Percentiles rank a stretch among this genome's conserved stretches.
Conservation (phyloP, 2,329 filamentous ascomycete species). For the Trichocomaceae sp. region DNA sequence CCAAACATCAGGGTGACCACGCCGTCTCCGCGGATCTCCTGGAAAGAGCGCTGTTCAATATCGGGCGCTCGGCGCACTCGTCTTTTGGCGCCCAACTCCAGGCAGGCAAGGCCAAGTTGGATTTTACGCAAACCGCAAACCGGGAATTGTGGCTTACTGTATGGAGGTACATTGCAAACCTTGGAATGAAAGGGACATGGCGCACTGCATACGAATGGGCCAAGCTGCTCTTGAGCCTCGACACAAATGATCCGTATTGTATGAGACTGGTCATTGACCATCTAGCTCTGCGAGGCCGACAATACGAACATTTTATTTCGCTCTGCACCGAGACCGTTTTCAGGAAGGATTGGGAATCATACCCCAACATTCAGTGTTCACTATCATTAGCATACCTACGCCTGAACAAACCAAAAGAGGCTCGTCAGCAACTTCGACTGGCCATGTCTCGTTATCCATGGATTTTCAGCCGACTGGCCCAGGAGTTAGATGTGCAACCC, state of each 20-base stretch:
- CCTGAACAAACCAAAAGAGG: slow-evolving; percentile 58
- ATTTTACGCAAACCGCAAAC: slow-evolving; percentile 78
- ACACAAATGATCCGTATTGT: slow-evolving; percentile 74
- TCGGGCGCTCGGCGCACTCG: slow-evolving; percentile 81
- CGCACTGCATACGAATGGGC: slow-evolving; percentile 91
- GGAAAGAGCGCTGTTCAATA: slow-evolving; percentile 85
- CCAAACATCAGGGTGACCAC: slow-evolving; percentile 84
- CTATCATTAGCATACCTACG: slow-evolving; percentile 70
- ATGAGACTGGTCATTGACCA: slow-evolving; percentile 76
- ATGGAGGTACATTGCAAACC: slow-evolving; percentile 79
- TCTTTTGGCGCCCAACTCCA: slow-evolving; percentile 70
- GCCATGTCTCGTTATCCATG: slow-evolving; percentile 74
- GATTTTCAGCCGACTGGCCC: slow-evolving; percentile 74
- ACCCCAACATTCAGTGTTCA: slow-evolving; percentile 70
- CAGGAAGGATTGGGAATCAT: slow-evolving; percentile 45
- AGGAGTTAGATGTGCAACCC: slow-evolving; percentile 67
- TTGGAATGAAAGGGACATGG: slow-evolving; percentile 88
- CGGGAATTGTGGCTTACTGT: slow-evolving; percentile 86
- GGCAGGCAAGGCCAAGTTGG: slow-evolving; percentile 70
- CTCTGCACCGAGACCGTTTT: slow-evolving; percentile 52
- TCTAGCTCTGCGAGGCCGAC: slow-evolving; percentile 71
- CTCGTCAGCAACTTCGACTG: slow-evolving; percentile 56
- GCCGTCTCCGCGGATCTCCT: slow-evolving; percentile 79
- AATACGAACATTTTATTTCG: slow-evolving; percentile 68
- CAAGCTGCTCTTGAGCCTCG: slow-evolving; percentile 71